Conservation (phyloP, 768 basidiomycete species). For the Chalciporus piperatus region DNA sequence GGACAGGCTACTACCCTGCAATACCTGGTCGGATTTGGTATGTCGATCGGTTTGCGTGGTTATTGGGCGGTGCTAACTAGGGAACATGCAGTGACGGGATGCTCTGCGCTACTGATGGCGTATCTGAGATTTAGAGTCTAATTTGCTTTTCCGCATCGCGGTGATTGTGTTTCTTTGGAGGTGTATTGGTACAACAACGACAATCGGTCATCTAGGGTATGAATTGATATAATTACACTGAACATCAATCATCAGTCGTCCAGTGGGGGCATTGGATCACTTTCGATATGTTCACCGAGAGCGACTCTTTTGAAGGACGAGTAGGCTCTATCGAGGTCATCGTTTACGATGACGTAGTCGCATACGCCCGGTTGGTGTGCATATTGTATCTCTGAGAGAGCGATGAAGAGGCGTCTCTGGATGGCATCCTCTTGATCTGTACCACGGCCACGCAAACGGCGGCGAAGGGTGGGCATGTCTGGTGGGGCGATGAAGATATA, state of each 20-base stretch:
- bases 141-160: not conserved
- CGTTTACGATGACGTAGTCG: conserved; percentile 87
- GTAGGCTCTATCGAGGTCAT: conserved; percentile 83
- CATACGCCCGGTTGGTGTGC: conserved; percentile 74
- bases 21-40: conserved; percentile 85
- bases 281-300: conserved; percentile 56
- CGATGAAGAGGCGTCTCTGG: conserved; percentile 71
- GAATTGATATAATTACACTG: not conserved
- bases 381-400: conserved; percentile 77
- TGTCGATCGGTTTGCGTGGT: conserved; percentile 24
- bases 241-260: conserved; percentile 45
- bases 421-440: conserved; percentile 79
- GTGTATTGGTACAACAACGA: not conserved
- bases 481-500: conserved; percentile 94
- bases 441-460: conserved; percentile 73
- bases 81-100: conserved; percentile 66
- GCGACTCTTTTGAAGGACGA: conserved; percentile 72
- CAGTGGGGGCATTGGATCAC: conserved; percentile 66
- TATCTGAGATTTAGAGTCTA: conserved; percentile 69
- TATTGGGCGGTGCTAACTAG: conserved; percentile 8
- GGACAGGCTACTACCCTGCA: conserved; percentile 78
- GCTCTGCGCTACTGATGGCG: conserved; percentile 83
- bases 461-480: conserved; percentile 62
- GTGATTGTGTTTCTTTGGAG: not conserved
- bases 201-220: not conserved